These are phyloP conservation scores for Colletotrichum lentis DNA, from an alignment of 2,329 filamentous ascomycete species.

Conservation along the genomic window DNA sequence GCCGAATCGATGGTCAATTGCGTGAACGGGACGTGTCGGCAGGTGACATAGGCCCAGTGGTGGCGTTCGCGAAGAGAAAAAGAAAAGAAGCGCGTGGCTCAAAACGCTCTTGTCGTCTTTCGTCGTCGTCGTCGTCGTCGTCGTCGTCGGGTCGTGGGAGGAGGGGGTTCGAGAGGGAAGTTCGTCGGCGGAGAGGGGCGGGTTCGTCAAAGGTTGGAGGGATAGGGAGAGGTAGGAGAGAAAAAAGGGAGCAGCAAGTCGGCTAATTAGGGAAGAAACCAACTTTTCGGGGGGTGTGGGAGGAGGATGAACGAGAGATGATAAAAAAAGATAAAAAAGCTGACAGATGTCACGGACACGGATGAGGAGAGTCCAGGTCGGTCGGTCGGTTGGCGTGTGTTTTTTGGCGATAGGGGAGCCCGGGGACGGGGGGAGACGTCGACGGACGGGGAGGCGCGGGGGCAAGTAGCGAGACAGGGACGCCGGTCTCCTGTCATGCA, in stretches of 20 bases:
- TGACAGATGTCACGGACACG: conserved; percentile 36
- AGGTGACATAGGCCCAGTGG: conserved; percentile 30
- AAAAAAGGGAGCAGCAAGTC: conserved; percentile 15
- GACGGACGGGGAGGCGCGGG: not conserved
- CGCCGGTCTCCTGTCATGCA: conserved; percentile 22
- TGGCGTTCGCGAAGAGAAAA: conserved; percentile 17
- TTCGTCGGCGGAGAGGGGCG: conserved; percentile 10
- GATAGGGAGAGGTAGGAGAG: not conserved
- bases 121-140: conserved; percentile 24
- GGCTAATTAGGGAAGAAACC: conserved; percentile 15
- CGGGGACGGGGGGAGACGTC: conserved; percentile 3
- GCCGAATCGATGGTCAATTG: conserved; percentile 24
- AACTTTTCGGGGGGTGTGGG: conserved; percentile 32
- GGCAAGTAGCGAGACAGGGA: conserved; percentile 17
- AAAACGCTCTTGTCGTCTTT: conserved; percentile 13
- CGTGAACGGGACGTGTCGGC: conserved; percentile 23
- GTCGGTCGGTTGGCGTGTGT: conserved; percentile 4
- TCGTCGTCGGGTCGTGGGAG: conserved; percentile 12
- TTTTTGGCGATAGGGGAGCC: conserved; percentile 7
- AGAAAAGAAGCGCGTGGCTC: conserved; percentile 6
- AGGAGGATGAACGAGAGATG: conserved; percentile 23
- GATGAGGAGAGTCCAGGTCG: conserved; percentile 12
- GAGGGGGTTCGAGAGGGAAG: conserved; percentile 20
- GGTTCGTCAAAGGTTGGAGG: not conserved
- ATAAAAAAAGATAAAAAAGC: conserved; percentile 31